These are phyloP conservation scores for Leucocoprinus birnbaumii DNA, from an alignment of 768 basidiomycete genomes.

Conservation along the genomic window DNA sequence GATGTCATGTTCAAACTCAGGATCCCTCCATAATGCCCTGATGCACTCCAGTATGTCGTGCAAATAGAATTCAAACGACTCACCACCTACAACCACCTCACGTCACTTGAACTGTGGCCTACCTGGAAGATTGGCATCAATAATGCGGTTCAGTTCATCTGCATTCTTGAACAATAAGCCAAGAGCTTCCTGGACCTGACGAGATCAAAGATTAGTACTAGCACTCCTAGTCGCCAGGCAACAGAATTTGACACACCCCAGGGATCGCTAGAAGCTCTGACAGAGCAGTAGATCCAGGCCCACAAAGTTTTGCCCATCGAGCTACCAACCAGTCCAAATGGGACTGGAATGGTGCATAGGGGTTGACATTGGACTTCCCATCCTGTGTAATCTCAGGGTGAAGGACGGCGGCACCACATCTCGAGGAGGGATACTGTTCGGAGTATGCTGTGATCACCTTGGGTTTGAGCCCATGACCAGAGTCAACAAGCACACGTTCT, in stretches of 20 bases:
- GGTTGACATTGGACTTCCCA: too few relatives aligned
- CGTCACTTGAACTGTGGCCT: conserved; percentile 23
- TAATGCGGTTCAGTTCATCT: conserved; percentile 24
- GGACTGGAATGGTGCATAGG: conserved; percentile 27
- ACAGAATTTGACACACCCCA: conserved; percentile 30
- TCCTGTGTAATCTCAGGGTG: too few relatives aligned
- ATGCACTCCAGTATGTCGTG: conserved; percentile 35
- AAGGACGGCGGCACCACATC: too few relatives aligned
- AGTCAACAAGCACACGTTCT: too few relatives aligned
- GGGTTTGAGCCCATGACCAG: too few relatives aligned
- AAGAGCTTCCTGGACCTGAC: conserved; percentile 22
- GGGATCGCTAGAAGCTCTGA: conserved; percentile 34
- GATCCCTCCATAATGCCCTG: conserved; percentile 28
- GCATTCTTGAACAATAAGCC: conserved; percentile 23
- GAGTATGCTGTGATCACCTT: too few relatives aligned
- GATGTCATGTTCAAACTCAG: conserved; percentile 27
- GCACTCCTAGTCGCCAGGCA: background rate
- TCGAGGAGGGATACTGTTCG: too few relatives aligned
- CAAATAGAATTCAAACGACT: conserved; percentile 28
- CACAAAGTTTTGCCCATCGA: conserved; percentile 35
- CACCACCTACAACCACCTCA: conserved; percentile 24
- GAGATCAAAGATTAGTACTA: conserved; percentile 11
- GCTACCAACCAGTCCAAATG: conserved; percentile 37
- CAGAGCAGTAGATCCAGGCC: conserved; percentile 33
- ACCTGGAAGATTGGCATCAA: conserved; percentile 22